Conservation (phyloP, 2,329 filamentous ascomycete genomes). For the Stenocarpella maydis region DNA sequence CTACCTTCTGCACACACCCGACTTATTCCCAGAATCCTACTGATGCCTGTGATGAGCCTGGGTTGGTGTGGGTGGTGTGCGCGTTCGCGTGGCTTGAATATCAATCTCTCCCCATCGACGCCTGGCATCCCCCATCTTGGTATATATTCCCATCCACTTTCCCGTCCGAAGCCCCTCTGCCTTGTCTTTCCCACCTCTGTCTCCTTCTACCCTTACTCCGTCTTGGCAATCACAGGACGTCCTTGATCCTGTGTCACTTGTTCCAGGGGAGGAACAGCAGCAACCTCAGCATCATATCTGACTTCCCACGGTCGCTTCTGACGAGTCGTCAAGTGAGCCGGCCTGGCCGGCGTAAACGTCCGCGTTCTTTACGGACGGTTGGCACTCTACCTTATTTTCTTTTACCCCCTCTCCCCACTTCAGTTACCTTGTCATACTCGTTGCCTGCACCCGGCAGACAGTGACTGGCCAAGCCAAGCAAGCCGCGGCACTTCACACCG, state of each 20-base stretch:
- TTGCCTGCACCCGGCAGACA: conserved; percentile 9
- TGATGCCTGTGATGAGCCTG: conserved; percentile 28
- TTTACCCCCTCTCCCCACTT: neutral
- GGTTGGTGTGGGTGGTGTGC: conserved; percentile 29
- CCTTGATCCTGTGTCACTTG: neutral
- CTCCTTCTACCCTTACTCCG: conserved; percentile 10
- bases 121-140: neutral
- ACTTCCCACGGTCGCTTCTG: conserved; percentile 32
- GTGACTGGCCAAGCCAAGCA: neutral
- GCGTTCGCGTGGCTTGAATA: conserved; percentile 31
- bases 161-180: neutral
- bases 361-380: conserved; percentile 33
- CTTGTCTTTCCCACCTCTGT: neutral
- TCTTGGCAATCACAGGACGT: conserved; percentile 1
- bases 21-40: conserved; percentile 18
- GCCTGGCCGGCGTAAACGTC: conserved; percentile 41
- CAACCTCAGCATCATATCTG: conserved; percentile 36
- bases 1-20: conserved; percentile 1
- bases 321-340: conserved; percentile 41
- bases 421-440: conserved; percentile 31
- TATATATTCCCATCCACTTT: conserved; percentile 22
- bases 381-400: conserved; percentile 11
- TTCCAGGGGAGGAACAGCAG: conserved; percentile 27
- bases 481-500: neutral
- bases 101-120: conserved; percentile 10